Evolutionary conservation across 257 asterid species (phyloP).

Genomic region (Misopates orontium): DNA sequence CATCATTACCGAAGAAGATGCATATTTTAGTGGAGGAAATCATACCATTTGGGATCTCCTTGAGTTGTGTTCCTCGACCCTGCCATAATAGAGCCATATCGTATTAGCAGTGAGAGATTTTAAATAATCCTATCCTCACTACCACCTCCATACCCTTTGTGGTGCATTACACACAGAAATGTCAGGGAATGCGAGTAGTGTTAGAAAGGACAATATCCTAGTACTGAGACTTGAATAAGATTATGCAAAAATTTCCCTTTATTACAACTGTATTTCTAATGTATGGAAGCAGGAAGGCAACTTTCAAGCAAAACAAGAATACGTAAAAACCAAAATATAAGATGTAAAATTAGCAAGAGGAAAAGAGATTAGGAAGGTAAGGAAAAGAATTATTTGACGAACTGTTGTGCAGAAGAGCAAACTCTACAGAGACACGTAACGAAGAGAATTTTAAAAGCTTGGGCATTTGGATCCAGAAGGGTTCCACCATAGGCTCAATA

Average conservation of each 20-base stretch:
- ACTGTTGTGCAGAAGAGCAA: too few relatives aligned
- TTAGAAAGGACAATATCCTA: not conserved
- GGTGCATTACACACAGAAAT: slow-evolving; percentile 4
- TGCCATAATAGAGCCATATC: slow-evolving; percentile 31
- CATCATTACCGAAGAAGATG: slow-evolving; percentile 7
- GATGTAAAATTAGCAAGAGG: too few relatives aligned
- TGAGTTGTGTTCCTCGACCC: slow-evolving; percentile 85
- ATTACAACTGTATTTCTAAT: not conserved
- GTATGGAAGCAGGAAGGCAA: too few relatives aligned
- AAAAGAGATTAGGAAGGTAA: too few relatives aligned
- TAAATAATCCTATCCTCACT: not conserved
- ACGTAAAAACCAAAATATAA: too few relatives aligned
- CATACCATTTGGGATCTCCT: slow-evolving; percentile 79
- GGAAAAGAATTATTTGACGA: too few relatives aligned
- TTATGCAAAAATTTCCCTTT: not conserved
- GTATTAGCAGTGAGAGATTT: slow-evolving; percentile 15
- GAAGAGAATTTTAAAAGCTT: too few relatives aligned
- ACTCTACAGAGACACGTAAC: too few relatives aligned
- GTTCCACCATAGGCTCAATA: too few relatives aligned
- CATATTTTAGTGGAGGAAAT: not conserved
- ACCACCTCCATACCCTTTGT: not conserved
- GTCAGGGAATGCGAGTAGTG: not conserved
- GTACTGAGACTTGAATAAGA: not conserved
- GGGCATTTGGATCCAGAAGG: too few relatives aligned
- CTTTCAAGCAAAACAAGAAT: too few relatives aligned